A percentile compares a stretch with the other conserved stretches of the same genome.
Conservation (phyloP, 306 rosid genomes). For the Styphnolobium japonicum region DNA sequence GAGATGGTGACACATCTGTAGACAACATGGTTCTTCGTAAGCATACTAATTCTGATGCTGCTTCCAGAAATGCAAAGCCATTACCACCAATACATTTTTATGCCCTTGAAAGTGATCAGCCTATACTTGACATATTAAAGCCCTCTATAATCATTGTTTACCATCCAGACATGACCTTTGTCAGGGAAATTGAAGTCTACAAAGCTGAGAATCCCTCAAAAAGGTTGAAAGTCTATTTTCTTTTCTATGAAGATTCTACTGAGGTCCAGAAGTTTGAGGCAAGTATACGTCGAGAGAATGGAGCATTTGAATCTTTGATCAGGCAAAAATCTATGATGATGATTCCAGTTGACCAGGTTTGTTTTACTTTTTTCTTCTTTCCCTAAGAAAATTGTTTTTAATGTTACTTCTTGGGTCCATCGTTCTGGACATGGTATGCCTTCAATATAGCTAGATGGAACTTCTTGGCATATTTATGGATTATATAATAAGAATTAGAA, state of each 20-base stretch:
- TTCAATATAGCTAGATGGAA: background rate
- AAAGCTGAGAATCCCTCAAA: conserved; percentile 77
- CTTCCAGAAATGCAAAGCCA: conserved; percentile 45
- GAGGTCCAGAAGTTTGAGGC: conserved; percentile 96
- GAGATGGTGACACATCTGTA: conserved; percentile 35
- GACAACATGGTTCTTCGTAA: conserved; percentile 45
- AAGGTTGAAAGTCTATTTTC: conserved; percentile 75
- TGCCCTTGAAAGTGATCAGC: conserved; percentile 91
- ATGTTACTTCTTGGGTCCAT: conserved; percentile 19
- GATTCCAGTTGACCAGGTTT: conserved; percentile 93
- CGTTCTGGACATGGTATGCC: background rate
- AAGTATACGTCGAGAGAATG: conserved; percentile 87
- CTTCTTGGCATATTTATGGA: background rate
- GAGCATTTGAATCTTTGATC: conserved; percentile 94
- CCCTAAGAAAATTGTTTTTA: background rate
- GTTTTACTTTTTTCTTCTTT: background rate
- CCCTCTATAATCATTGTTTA: conserved; percentile 80
- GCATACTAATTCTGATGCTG: conserved; percentile 42
- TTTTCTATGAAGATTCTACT: conserved; percentile 90
- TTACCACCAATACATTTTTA: conserved; percentile 75
- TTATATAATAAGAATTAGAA: background rate
- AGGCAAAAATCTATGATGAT: conserved; percentile 97
- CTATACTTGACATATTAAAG: conserved; percentile 74
- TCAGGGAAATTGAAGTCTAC: conserved; percentile 86
- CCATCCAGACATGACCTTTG: conserved; percentile 95